Percentiles rank a stretch among this genome's conserved stretches.
phyloP scores from a whole-genome alignment of 2,329 filamentous ascomycete genomes.

The Paramyrothecium sp. region DNA sequence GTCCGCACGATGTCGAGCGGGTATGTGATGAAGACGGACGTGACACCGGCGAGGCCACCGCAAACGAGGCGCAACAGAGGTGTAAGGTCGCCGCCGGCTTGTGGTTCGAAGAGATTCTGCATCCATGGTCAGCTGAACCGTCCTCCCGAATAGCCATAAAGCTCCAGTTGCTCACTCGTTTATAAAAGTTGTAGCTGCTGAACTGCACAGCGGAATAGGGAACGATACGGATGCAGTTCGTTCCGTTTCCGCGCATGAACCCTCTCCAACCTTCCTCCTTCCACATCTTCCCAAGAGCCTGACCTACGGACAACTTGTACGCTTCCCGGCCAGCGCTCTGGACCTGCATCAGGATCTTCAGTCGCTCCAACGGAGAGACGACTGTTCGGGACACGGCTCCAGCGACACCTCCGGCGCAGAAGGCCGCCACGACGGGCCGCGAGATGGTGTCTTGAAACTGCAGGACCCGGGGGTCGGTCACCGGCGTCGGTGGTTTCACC shows the following conservation, averaged over 20 bases:
- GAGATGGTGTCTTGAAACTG: constrained; percentile 57
- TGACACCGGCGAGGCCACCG: constrained; percentile 89
- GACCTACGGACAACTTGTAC: constrained; percentile 88
- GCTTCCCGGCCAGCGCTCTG: constrained; percentile 88
- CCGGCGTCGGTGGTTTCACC: constrained; percentile 17
- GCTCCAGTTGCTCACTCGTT: constrained; percentile 62
- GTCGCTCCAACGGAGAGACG: constrained; percentile 89
- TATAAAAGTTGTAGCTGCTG: constrained; percentile 97
- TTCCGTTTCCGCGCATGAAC: constrained; percentile 97
- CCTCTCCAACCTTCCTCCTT: constrained; percentile 94
- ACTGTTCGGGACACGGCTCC: constrained; percentile 97
- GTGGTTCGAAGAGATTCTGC: constrained; percentile 71
- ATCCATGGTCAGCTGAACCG: background rate
- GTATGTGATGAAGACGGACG: constrained; percentile 92
- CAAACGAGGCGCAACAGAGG: constrained; percentile 79
- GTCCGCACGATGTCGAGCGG: constrained; percentile 97
- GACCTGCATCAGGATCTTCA: constrained; percentile 97
- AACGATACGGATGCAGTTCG: constrained; percentile 97
- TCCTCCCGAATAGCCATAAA: constrained; percentile 1
- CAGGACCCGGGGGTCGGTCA: constrained; percentile 20
- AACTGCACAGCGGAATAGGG: constrained; percentile 98
- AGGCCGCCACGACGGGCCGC: constrained; percentile 85
- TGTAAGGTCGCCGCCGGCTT: constrained; percentile 70
- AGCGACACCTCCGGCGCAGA: constrained; percentile 89
- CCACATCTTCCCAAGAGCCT: constrained; percentile 94